Base-by-base conservation (phyloP, 176 grass and related monocot species). In the Pharus latifolius region DNA sequence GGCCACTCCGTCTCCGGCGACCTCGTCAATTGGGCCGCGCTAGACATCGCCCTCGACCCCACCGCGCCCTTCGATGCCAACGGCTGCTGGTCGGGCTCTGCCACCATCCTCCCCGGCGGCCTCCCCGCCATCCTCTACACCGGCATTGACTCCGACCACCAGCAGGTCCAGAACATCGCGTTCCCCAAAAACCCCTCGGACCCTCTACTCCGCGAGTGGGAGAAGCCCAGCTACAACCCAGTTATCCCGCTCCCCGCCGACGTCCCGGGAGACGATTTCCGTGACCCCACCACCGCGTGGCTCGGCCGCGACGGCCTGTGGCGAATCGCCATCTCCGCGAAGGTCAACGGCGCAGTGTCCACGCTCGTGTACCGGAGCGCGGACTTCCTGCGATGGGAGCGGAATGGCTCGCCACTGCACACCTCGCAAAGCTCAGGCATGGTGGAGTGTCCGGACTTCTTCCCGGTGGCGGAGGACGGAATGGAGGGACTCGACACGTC, bases 371-470 rank as follows among this genome's bases (percentile, higher is more conserved):
- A 76, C 79, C 85, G 80, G 53, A 96, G 77, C 60, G 18, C 25
- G 15, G 73, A 96, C 51, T 90, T 96, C 22, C 15, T 59, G 8
- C 61, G 13, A 12, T 96, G 91, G 91, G 45, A 72, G 63, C 79
- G 72, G 20, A 81, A 70, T 3, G 44, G 59, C 15, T 11, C 2
- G 50, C 72, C 83, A 17, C 30, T 90, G 73, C 81, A 87, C 54
- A 13, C 30, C 4, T 76, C 83, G 13, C 29, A 24, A 10, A 56
- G 1, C 27, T 24, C 67, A 1, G 63, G 50, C 8, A 75, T 78
- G 56, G 70, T 77, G 63, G 87, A 96, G 75, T 96, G 91, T 69
- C 87, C 91, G 1, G 91, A 96, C 75, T 66, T 96, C 18, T 96
- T 87, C 38, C 91, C 91, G 3, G 87, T 96, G 18, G 65, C 80